Percentiles rank a stretch among this genome's conserved stretches.
These are phyloP conservation scores for Neurospora sp. DNA, from an alignment of 495 filamentous ascomycete genomes.

Conservation along the genomic window DNA sequence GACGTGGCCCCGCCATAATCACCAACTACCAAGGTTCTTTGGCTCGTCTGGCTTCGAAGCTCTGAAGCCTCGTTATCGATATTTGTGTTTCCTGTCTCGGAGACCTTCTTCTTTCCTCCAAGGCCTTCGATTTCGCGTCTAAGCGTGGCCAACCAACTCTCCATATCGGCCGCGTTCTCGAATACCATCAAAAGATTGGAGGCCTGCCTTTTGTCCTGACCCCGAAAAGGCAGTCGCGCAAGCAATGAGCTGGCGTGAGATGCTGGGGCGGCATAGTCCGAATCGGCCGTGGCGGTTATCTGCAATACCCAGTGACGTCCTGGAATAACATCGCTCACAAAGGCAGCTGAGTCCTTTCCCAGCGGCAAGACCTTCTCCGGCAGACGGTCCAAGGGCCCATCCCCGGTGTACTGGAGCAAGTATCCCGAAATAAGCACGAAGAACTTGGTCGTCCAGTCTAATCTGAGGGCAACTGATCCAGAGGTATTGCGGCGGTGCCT, in stretches of 20 bases:
- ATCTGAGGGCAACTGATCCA: constrained; percentile 44
- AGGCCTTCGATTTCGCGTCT: constrained; percentile 57
- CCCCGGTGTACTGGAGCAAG: constrained; percentile 76
- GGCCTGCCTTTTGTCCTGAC: constrained; percentile 49
- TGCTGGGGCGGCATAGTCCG: constrained; percentile 44
- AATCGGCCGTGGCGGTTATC: constrained; percentile 61
- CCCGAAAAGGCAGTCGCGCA: constrained; percentile 58
- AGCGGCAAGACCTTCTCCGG: constrained; percentile 84
- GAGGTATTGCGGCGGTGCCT: constrained; percentile 45
- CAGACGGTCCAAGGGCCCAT: constrained; percentile 66
- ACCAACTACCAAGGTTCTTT: constrained; percentile 38
- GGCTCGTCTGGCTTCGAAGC: constrained; percentile 38
- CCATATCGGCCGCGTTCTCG: constrained; percentile 73
- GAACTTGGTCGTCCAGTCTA: constrained; percentile 74
- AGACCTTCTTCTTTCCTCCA: constrained; percentile 55
- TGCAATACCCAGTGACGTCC: constrained; percentile 90
- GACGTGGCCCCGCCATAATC: constrained; percentile 24
- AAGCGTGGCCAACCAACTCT: constrained; percentile 62
- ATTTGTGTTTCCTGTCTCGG: constrained; percentile 44
- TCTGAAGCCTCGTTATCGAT: constrained; percentile 20
- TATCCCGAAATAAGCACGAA: constrained; percentile 76
- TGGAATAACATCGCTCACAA: constrained; percentile 85
- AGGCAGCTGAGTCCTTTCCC: constrained; percentile 78
- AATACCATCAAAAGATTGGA: constrained; percentile 72
- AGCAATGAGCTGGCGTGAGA: constrained; percentile 53